Conservation (phyloP, 805 yeast genomes). For the Suhomyces kilbournensis region DNA sequence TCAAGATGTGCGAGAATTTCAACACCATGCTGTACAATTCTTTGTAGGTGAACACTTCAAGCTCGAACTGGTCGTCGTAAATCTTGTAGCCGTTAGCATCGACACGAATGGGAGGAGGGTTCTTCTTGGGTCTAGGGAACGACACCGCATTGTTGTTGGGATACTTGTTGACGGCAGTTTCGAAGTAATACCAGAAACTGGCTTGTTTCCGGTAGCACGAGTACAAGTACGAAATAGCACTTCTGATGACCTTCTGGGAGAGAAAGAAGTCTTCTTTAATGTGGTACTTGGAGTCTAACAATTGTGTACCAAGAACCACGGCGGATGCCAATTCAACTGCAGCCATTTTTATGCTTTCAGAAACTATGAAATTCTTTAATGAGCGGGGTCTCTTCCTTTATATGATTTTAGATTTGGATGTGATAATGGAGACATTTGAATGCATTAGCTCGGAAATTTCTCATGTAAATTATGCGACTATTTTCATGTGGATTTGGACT, state of each 20-base stretch:
- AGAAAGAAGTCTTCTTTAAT: constrained; percentile 54
- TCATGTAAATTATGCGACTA: not conserved
- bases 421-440: not conserved
- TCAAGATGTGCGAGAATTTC: constrained; percentile 63
- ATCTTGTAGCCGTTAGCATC: constrained; percentile 36
- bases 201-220: constrained; percentile 39
- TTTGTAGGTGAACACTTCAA: constrained; percentile 65
- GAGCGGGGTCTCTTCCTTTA: not conserved
- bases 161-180: constrained; percentile 45
- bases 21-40: constrained; percentile 67
- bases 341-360: constrained; percentile 21
- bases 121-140: constrained; percentile 49
- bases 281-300: constrained; percentile 46
- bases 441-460: not conserved
- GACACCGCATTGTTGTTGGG: constrained; percentile 60
- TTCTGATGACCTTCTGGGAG: constrained; percentile 40
- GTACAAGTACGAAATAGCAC: constrained; percentile 42
- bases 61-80: constrained; percentile 52
- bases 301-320: constrained; percentile 42
- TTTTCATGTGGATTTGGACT: not conserved
- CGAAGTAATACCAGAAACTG: constrained; percentile 71
- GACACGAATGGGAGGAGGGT: constrained; percentile 22
- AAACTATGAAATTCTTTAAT: not conserved
- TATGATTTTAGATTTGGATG: not conserved
- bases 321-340: constrained; percentile 40